These are phyloP conservation scores for Ustilago sp. DNA, from an alignment of 1,284 basidiomycete genomes.

Conservation along the genomic window DNA sequence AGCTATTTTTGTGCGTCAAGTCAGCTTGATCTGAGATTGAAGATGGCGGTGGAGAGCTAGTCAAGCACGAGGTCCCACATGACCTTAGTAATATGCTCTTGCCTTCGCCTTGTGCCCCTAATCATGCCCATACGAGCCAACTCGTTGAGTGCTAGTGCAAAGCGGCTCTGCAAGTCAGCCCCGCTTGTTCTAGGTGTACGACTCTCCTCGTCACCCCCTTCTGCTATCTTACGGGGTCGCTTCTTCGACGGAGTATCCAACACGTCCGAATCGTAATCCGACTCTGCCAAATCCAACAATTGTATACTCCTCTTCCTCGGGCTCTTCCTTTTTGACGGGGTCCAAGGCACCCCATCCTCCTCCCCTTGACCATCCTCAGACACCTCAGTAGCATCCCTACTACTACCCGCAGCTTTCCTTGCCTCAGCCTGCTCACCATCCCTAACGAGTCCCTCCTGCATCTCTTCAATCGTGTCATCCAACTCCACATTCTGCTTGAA, in stretches of 20 bases:
- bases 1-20: not conserved
- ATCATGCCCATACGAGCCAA: slow-evolving; percentile 64
- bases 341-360: slow-evolving; percentile 5
- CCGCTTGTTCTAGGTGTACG: not conserved
- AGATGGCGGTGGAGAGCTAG: slow-evolving; percentile 12
- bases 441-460: slow-evolving; percentile 3
- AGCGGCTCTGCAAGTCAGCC: slow-evolving; percentile 53
- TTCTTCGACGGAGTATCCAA: slow-evolving; percentile 27
- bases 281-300: slow-evolving; percentile 7
- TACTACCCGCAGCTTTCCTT: not conserved
- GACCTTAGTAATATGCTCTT: slow-evolving; percentile 62
- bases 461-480: slow-evolving; percentile 12
- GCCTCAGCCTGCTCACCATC: slow-evolving; percentile 4
- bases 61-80: slow-evolving; percentile 61
- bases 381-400: not conserved
- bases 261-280: slow-evolving; percentile 18
- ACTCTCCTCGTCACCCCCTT: not conserved
- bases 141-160: slow-evolving; percentile 62
- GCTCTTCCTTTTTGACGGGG: slow-evolving; percentile 16
- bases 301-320: slow-evolving; percentile 8
- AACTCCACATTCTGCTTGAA: slow-evolving; percentile 55
- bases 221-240: not conserved
- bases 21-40: not conserved
- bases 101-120: slow-evolving; percentile 52
- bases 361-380: not conserved